Percentiles rank a stretch among this genome's conserved stretches.
Conservation (phyloP, 2,329 filamentous ascomycete species). For the Cladosporium sp. region DNA sequence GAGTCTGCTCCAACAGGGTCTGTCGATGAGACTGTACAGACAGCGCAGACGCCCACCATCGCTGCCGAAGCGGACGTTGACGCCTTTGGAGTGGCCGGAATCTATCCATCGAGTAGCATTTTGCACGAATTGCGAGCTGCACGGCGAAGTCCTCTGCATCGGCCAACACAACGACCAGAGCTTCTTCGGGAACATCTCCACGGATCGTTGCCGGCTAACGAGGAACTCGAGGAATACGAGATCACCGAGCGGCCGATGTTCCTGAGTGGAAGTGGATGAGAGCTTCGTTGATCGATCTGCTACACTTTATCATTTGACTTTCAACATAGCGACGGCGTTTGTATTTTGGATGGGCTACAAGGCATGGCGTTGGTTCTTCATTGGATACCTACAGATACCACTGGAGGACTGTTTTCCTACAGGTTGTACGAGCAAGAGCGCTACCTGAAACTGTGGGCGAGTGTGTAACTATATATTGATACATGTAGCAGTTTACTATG, state of each 20-base stretch:
- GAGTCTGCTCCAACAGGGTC: neutral
- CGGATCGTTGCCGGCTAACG: constrained; percentile 5
- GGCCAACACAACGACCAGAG: neutral
- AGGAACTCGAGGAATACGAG: constrained; percentile 19
- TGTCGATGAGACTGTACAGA: neutral
- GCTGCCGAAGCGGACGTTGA: neutral
- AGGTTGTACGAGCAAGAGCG: constrained; percentile 1
- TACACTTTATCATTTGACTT: neutral
- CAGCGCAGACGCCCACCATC: neutral
- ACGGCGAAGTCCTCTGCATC: neutral
- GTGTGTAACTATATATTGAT: too few species aligned
- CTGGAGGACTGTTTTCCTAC: neutral
- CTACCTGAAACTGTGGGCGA: neutral
- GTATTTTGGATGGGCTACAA: neutral
- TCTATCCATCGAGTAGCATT: neutral
- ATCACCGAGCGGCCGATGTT: constrained; percentile 18
- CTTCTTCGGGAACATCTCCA: constrained; percentile 17
- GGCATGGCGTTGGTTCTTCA: neutral
- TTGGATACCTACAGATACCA: neutral
- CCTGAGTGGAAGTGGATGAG: constrained; percentile 4
- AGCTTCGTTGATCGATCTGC: neutral
- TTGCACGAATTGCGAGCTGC: constrained; percentile 1
- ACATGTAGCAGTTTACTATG: too few species aligned
- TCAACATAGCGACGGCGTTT: constrained; percentile 21
- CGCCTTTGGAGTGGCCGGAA: neutral